Conservation (phyloP, 2,329 filamentous ascomycete species). For the Blastomyces emzantsi region DNA sequence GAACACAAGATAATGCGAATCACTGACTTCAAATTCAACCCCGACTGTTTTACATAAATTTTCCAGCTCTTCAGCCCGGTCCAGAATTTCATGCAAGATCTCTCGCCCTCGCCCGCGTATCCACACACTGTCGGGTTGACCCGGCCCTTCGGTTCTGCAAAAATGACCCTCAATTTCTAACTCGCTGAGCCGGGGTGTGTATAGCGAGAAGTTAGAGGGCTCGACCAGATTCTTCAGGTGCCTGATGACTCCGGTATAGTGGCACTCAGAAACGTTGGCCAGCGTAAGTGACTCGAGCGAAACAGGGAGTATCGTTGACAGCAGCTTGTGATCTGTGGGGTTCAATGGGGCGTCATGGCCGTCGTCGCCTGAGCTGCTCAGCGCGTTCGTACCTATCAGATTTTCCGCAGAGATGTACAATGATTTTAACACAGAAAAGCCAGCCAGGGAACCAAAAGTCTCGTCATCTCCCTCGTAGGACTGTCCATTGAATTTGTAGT, state of each 20-base stretch:
- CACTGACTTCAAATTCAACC: background rate
- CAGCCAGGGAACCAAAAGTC: constrained; percentile 3
- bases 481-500: background rate
- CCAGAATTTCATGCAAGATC: background rate
- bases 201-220: background rate
- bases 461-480: background rate
- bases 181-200: background rate
- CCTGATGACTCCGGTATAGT: background rate
- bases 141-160: background rate
- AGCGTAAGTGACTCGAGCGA: background rate
- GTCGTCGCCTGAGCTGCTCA: background rate
- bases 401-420: background rate
- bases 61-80: background rate
- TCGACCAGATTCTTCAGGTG: background rate
- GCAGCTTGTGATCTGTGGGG: background rate
- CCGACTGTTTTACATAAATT: background rate
- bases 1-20: background rate
- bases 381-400: constrained; percentile 48
- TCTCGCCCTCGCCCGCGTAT: background rate
- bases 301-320: background rate
- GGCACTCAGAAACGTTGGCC: background rate
- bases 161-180: background rate
- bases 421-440: background rate
- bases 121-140: background rate
- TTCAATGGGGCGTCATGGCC: no score